Base-by-base conservation (phyloP, 768 basidiomycete species). In the Harrya chromipes region DNA sequence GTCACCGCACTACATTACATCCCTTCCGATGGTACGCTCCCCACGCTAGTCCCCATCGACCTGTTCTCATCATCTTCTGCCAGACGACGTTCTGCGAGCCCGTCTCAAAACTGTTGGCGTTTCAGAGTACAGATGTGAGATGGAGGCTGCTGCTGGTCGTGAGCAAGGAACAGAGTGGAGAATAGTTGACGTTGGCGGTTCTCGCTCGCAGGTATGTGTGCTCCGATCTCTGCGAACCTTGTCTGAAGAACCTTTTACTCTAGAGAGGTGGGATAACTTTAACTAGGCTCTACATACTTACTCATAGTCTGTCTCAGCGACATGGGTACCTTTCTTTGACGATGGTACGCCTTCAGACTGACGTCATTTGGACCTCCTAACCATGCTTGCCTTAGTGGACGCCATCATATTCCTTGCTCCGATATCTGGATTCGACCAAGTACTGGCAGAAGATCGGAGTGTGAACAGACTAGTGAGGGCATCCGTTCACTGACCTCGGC, bases 121-220 rank as follows among this genome's bases (percentile, higher is more conserved):
- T 8, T 83, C 84, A 4, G 88, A 90, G 65, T 88, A 90, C 69
- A 83, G 78, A 65, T 90, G 89, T 55, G 82, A 87, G 70, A 88
- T 90, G 84, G 88, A 78, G 58, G 77, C 83, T 9, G 74, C 71
- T 6, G 72, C 71, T 23, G 70, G 78, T 19, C 69, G 73, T 27
- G 78, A 80, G 52, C 71, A 72, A 42, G 77, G 78, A 12, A 73
- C 77, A 2, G 75, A 80, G 50, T 79, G 78, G 78, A 70, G 79
- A 48, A 79, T 79, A 60, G 72, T 79, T 39, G 78, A 80, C 49
- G 78, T 79, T 35, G 78, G 78, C 16, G 78, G 78, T 48, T 77
- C 76, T 50, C 68, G 77, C 43, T 76, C 75, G 42, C 77, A 78
- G 69, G 77, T 78, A 54, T 57, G 73, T 61, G 10, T 43, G 4